These are phyloP conservation scores for Carex littledalei DNA, from an alignment of 176 grass and related monocot species.

Conservation along the genomic window DNA sequence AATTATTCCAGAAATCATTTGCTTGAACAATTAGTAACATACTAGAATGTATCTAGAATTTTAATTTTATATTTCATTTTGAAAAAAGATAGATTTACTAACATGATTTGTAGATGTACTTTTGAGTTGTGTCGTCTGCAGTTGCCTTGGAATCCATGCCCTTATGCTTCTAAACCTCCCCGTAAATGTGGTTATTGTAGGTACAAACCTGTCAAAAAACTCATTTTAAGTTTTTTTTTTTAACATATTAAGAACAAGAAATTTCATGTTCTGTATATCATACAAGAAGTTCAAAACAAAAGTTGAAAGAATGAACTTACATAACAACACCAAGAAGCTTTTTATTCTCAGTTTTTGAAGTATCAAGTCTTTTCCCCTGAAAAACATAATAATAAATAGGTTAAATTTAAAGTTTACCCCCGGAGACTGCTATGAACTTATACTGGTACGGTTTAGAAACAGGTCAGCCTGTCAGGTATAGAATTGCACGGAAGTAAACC, in stretches of 20 bases:
- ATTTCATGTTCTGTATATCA: background rate
- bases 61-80: background rate
- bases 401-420: background rate
- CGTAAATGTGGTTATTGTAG: constrained; percentile 68
- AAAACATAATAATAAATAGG: background rate
- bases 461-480: background rate
- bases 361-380: constrained; percentile 50
- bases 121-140: constrained; percentile 56
- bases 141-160: constrained; percentile 68
- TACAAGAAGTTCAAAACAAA: background rate
- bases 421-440: background rate
- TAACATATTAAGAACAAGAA: background rate
- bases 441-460: background rate
- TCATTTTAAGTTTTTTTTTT: background rate
- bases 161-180: constrained; percentile 71
- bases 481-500: background rate
- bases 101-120: constrained; percentile 48
- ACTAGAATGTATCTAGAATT: background rate
- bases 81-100: background rate
- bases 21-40: background rate
- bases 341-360: constrained; percentile 52
- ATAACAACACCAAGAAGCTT: constrained; percentile 54
- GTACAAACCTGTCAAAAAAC: constrained; percentile 47
- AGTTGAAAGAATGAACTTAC: constrained; percentile 40
- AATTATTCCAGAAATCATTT: background rate